Base-by-base conservation (phyloP, 768 basidiomycete species). In the Pulveroboletus ravenelii region DNA sequence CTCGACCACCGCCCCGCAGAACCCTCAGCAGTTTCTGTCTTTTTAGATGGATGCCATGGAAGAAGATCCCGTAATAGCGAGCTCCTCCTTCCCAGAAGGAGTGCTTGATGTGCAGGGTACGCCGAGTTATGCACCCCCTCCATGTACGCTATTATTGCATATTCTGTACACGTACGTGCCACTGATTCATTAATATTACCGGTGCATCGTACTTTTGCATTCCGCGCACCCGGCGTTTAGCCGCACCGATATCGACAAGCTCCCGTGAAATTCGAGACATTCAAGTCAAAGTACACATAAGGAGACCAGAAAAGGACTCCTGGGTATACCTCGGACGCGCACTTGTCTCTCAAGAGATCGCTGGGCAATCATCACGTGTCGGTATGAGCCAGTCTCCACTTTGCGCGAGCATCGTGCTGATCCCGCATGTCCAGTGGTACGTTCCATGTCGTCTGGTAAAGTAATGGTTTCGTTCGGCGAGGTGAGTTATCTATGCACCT, bases 301-400 rank as follows among this genome's bases (percentile, higher is more conserved):
- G 89, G 55, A 74, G 81, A 57, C 84, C 89, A 32, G 89, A 89
- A 48, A 80, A 73, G 62, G 89, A 91, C 65, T 78, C 84, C 15
- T 91, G 89, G 89, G 73, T 80, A 25, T 92, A 91, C 58, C 76
- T 90, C 44, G 89, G 89, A 10, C 79, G 89, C 61, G 89, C 82
- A 18, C 63, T 85, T 23, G 87, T 89, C 43, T 76, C 84, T 27
- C 86, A 90, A 54, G 89, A 91, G 67, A 67, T 86, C 30, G 70
- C 70, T 23, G 88, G 87, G 12, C 89, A 89, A 57, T 81, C 84
- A 34, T 88, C 86, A 55, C 84, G 86, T 65, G 84, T 92, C 57
- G 87, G 89, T 91, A 60, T 55, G 86, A 73, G 38, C 37, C 39
- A 17, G 31, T 53, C 32, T 45, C 38, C 25, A n/a, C 23, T 47